Conservation (phyloP, 495 filamentous ascomycete species). For the Lentithecium fluviatile region DNA sequence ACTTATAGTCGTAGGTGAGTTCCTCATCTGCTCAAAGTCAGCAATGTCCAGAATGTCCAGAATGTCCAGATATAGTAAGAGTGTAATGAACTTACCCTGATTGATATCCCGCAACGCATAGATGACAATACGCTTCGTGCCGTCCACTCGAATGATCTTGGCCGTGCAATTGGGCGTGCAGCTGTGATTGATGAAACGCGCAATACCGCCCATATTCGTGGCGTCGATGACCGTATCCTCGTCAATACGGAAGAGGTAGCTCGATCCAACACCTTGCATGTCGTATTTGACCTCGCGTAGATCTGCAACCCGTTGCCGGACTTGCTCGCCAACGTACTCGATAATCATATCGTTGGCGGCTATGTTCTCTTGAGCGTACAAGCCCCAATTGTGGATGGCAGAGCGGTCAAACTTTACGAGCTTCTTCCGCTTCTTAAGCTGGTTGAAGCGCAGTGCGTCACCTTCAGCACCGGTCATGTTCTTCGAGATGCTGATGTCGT, state of each 20-base stretch:
- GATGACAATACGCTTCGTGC: conserved; percentile 98
- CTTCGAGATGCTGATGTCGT: conserved; percentile 92
- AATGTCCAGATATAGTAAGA: no score
- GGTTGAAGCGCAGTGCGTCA: conserved; percentile 93
- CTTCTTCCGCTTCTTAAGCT: conserved; percentile 99
- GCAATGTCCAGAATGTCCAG: no score
- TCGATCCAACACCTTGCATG: conserved; percentile 94
- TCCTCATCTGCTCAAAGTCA: conserved; percentile 79
- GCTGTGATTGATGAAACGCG: conserved; percentile 97
- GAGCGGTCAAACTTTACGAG: conserved; percentile 96
- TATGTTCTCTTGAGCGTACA: conserved; percentile 97
- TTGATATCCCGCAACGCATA: conserved; percentile 94
- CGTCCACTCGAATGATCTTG: conserved; percentile 99
- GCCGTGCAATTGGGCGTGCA: conserved; percentile 98
- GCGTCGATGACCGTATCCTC: conserved; percentile 97
- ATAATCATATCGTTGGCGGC: conserved; percentile 99
- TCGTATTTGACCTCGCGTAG: conserved; percentile 88
- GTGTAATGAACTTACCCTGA: conserved; percentile 65
- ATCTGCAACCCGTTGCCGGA: conserved; percentile 93
- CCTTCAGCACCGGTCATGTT: conserved; percentile 70
- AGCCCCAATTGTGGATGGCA: conserved; percentile 97
- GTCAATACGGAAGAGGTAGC: conserved; percentile 96
- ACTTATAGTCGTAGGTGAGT: conserved; percentile 99
- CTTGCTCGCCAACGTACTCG: conserved; percentile 97
- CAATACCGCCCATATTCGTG: conserved; percentile 97